Conservation (phyloP, 1,139 yeast species). For the Yamadazyma diddensiae region DNA sequence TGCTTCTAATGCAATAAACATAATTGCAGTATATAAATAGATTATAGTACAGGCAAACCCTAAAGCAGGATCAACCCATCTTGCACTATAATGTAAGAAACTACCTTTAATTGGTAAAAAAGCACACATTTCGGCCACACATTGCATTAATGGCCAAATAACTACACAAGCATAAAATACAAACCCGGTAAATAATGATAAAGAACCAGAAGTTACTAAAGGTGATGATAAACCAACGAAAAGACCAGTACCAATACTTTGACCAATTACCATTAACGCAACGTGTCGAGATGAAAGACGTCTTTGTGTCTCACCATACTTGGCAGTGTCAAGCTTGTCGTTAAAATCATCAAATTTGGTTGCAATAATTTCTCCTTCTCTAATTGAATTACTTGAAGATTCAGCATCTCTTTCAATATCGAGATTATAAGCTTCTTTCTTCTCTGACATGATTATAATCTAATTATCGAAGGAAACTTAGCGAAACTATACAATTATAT, state of each 20-base stretch:
- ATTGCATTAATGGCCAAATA: slow-evolving; percentile 41
- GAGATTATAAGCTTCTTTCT: slow-evolving; percentile 14
- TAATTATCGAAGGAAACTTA: too few species aligned
- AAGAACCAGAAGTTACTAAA: slow-evolving; percentile 32
- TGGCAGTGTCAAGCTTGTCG: slow-evolving; percentile 27
- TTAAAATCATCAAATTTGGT: slow-evolving; percentile 30
- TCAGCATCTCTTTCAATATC: slow-evolving; percentile 26
- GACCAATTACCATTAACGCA: slow-evolving; percentile 50
- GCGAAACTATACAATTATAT: too few species aligned
- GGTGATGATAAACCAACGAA: slow-evolving; percentile 37
- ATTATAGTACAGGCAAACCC: slow-evolving; percentile 38
- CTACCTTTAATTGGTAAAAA: slow-evolving; percentile 40
- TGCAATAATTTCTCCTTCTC: slow-evolving; percentile 7
- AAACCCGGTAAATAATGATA: slow-evolving; percentile 36
- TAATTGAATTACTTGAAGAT: slow-evolving; percentile 7
- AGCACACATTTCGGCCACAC: slow-evolving; percentile 40
- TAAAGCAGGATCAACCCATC: slow-evolving; percentile 40
- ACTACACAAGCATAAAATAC: slow-evolving; percentile 31
- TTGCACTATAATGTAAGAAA: slow-evolving; percentile 34
- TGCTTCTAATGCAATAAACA: slow-evolving; percentile 38
- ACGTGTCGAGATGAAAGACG: slow-evolving; percentile 44
- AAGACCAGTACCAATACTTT: slow-evolving; percentile 49
- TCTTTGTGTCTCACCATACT: slow-evolving; percentile 37
- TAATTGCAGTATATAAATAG: slow-evolving; percentile 33
- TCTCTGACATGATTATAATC: too few species aligned